A percentile compares a stretch with the other conserved stretches of the same genome.
Conservation (phyloP, 228 moss, liverwort and hornwort species). For the Sphagnum magellanicum region DNA sequence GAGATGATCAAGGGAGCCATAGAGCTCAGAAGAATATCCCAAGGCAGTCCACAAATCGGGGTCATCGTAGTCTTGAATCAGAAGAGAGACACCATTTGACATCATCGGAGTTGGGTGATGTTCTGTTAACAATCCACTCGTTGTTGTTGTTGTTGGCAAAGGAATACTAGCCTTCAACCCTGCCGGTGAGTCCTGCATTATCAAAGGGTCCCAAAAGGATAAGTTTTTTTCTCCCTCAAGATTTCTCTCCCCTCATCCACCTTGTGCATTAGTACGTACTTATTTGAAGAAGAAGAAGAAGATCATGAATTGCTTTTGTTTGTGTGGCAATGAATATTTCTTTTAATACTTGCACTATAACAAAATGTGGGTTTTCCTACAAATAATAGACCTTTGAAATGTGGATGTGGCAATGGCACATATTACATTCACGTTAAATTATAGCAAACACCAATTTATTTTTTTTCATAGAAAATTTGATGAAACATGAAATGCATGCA, state of each 20-base stretch:
- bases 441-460: too few relatives aligned
- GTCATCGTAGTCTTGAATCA: slow-evolving; percentile 73
- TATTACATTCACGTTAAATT: too few relatives aligned
- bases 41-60: slow-evolving; percentile 58
- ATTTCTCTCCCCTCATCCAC: neutral
- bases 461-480: too few relatives aligned
- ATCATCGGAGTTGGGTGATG: slow-evolving; percentile 61
- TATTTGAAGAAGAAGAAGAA: neutral
- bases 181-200: slow-evolving; percentile 74
- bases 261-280: neutral
- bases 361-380: neutral
- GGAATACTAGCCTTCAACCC: slow-evolving; percentile 60
- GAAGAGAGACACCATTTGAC: slow-evolving; percentile 57
- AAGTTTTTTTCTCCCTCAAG: neutral
- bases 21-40: slow-evolving; percentile 19
- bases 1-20: too few relatives aligned
- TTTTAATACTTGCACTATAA: neutral
- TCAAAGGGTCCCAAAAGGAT: neutral
- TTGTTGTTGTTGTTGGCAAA: slow-evolving; percentile 50
- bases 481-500: too few relatives aligned
- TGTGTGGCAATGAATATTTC: neutral
- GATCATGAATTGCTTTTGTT: neutral
- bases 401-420: too few relatives aligned
- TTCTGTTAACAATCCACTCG: slow-evolving; percentile 68
- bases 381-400: neutral